phyloP scores from a whole-genome alignment of 306 rosid species.

The Vigna angularis region DNA sequence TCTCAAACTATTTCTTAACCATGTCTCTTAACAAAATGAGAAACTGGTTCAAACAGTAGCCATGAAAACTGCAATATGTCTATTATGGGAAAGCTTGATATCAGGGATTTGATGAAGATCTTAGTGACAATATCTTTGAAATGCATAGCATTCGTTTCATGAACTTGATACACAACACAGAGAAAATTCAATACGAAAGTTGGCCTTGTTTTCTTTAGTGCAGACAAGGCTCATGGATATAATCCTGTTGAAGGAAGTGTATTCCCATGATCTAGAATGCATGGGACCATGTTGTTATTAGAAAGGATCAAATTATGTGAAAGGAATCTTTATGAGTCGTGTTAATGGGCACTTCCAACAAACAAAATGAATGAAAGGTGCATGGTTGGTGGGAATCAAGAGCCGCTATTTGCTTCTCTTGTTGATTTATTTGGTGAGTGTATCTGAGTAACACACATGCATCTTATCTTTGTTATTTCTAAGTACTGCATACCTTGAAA shows the following conservation, averaged over 20 bases:
- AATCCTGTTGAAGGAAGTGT: not conserved
- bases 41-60: not conserved
- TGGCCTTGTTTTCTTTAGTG: not conserved
- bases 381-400: constrained; percentile 21
- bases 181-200: not conserved
- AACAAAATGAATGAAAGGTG: constrained; percentile 14
- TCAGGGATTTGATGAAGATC: not conserved
- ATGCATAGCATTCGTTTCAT: not conserved
- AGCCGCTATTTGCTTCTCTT: constrained; percentile 22
- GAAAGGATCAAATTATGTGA: not conserved
- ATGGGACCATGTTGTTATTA: constrained; percentile 9
- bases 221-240: not conserved
- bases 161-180: not conserved
- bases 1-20: not conserved
- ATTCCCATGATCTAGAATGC: not conserved
- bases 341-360: not conserved
- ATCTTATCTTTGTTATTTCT: not conserved
- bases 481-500: not conserved
- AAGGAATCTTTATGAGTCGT: constrained; percentile 8
- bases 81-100: not conserved
- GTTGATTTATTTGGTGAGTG: not conserved
- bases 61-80: not conserved
- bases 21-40: not conserved
- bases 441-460: not conserved
- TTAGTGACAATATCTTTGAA: not conserved